Percentiles rank a stretch among this genome's conserved stretches.
These are phyloP conservation scores for Neurospora sp. DNA, from an alignment of 495 filamentous ascomycete species.

Conservation along the genomic window DNA sequence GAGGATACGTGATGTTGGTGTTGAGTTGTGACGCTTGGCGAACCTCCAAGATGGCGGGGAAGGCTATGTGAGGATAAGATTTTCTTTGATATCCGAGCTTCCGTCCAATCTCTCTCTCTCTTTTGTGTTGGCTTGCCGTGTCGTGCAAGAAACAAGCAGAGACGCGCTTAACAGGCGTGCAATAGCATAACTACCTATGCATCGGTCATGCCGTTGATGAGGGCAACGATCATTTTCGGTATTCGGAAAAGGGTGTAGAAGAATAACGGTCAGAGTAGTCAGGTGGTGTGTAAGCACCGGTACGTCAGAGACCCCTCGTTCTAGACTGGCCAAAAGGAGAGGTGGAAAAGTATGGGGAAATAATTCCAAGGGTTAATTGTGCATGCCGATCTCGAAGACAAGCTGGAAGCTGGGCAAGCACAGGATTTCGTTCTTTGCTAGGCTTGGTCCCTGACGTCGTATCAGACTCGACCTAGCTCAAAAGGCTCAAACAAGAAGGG, in stretches of 20 bases:
- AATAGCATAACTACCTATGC: neutral
- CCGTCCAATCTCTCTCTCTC: slow-evolving; percentile 1
- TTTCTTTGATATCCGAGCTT: neutral
- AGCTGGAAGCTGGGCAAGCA: neutral
- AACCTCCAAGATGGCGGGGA: neutral
- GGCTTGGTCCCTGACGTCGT: neutral
- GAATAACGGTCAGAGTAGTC: neutral
- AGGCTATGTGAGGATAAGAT: neutral
- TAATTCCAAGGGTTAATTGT: neutral
- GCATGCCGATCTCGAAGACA: neutral
- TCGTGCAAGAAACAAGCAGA: neutral
- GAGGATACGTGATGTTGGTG: neutral
- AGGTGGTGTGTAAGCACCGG: neutral
- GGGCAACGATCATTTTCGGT: neutral
- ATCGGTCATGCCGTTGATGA: neutral
- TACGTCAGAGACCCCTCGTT: neutral
- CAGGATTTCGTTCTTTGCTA: neutral
- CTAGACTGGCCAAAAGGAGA: neutral
- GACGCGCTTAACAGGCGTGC: neutral
- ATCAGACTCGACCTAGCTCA: neutral
- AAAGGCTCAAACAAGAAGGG: neutral
- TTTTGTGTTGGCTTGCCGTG: slow-evolving; percentile 1
- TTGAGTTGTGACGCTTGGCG: neutral
- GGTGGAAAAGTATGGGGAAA: neutral
- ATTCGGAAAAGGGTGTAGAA: neutral